Percentiles rank a stretch among this genome's conserved stretches.
Conservation (phyloP, 352 stramenopile genomes). For the Phytophthora quininea region DNA sequence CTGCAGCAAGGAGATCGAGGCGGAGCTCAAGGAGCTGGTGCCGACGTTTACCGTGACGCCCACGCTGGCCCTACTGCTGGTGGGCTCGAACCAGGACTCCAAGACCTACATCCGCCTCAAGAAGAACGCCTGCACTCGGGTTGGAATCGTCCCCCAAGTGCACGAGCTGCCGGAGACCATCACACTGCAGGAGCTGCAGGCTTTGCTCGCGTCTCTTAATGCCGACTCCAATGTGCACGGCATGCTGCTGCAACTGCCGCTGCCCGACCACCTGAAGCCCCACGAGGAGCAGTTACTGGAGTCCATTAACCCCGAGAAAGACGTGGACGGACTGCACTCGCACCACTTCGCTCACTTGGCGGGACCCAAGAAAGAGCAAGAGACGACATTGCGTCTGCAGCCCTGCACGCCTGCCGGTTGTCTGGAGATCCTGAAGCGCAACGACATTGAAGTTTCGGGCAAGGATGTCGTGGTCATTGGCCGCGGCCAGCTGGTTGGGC, state of each 20-base stretch:
- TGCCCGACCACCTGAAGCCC: slow-evolving; percentile 57
- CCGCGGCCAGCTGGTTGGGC: slow-evolving; percentile 96
- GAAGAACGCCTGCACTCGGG: slow-evolving; percentile 96
- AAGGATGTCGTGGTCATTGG: slow-evolving; percentile 98
- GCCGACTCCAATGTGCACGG: slow-evolving; percentile 90
- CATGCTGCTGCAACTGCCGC: slow-evolving; percentile 94
- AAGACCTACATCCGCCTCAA: slow-evolving; percentile 98
- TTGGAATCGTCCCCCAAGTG: slow-evolving; percentile 91
- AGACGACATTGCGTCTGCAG: slow-evolving; percentile 73
- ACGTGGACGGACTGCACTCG: slow-evolving; percentile 99
- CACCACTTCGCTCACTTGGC: slow-evolving; percentile 94
- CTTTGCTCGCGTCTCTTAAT: slow-evolving; percentile 87
- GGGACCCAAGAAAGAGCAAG: slow-evolving; percentile 27
- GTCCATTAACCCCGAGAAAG: slow-evolving; percentile 92
- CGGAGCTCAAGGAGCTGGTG: slow-evolving; percentile 85
- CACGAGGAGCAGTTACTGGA: slow-evolving; percentile 93
- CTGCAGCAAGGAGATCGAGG: slow-evolving; percentile 84
- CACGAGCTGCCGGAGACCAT: slow-evolving; percentile 57
- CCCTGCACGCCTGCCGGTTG: slow-evolving; percentile 92
- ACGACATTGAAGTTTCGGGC: slow-evolving; percentile 90
- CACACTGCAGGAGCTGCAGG: slow-evolving; percentile 52
- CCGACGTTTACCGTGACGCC: slow-evolving; percentile 56
- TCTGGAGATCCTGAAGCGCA: slow-evolving; percentile 63
- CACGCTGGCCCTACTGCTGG: slow-evolving; percentile 94
- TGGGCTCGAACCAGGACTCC: slow-evolving; percentile 93